phyloP scores from a whole-genome alignment of 352 stramenopile species.

The Aphanomyces stellatus region DNA sequence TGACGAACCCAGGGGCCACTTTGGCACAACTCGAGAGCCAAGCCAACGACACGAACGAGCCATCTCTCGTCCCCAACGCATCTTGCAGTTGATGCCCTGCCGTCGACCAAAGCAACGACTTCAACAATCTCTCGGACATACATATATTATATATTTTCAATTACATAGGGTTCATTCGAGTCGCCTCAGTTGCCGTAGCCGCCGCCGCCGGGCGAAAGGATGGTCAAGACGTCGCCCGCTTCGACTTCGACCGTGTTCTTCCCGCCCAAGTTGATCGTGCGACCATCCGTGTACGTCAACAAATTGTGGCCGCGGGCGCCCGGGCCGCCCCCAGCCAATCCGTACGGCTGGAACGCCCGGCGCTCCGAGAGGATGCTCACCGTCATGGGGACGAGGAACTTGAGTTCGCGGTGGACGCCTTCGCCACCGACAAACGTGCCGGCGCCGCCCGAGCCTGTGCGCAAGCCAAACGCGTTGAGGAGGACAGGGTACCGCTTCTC shows the following conservation, averaged over 20 bases:
- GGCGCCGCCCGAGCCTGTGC: constrained; percentile 81
- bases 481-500: constrained; percentile 94
- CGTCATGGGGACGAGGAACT: constrained; percentile 91
- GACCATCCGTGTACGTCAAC: constrained; percentile 59
- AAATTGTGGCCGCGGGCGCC: constrained; percentile 92
- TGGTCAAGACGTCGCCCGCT: constrained; percentile 90
- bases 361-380: constrained; percentile 98
- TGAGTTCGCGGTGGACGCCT: constrained; percentile 93
- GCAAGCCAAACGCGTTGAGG: constrained; percentile 77
- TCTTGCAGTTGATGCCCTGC: no score
- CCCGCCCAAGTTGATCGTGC: constrained; percentile 75
- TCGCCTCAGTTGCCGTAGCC: constrained; percentile 71
- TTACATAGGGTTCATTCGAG: no score
- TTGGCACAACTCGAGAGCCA: no score
- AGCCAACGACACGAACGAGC: no score
- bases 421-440: constrained; percentile 91
- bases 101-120: no score
- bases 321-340: constrained; percentile 86
- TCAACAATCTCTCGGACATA: no score
- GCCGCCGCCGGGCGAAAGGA: constrained; percentile 95
- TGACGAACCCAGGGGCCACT: no score
- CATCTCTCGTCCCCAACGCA: no score
- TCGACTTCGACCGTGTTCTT: constrained; percentile 93
- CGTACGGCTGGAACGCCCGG: constrained; percentile 89
- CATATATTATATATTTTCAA: neutral